These are phyloP conservation scores for Aspergillus egyptiacus DNA, from an alignment of 495 filamentous ascomycete genomes.

Conservation along the genomic window DNA sequence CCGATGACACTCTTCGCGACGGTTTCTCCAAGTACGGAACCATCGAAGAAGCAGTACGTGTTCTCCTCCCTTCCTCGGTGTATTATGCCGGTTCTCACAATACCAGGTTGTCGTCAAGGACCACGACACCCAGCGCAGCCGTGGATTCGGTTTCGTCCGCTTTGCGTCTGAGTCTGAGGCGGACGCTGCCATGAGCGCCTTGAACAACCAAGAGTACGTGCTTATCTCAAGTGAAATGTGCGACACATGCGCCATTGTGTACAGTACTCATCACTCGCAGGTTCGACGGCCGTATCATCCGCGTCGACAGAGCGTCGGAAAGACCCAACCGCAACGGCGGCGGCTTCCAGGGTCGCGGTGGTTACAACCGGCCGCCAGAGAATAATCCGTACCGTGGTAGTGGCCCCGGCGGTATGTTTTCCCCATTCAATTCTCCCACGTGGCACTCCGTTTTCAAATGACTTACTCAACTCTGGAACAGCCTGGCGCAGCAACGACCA, in stretches of 20 bases:
- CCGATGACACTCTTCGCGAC: conserved; percentile 69
- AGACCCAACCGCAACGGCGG: conserved; percentile 43
- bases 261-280: conserved; percentile 37
- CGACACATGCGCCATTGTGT: neutral
- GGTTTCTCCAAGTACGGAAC: conserved; percentile 87
- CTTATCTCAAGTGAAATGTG: neutral
- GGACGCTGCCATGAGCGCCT: conserved; percentile 66
- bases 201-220: conserved; percentile 92
- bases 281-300: conserved; percentile 93
- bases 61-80: neutral
- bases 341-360: conserved; percentile 44
- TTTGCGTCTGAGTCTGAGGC: conserved; percentile 80
- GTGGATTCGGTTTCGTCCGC: conserved; percentile 95
- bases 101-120: conserved; percentile 92
- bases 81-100: neutral
- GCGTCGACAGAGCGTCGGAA: conserved; percentile 94
- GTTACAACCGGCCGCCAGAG: conserved; percentile 36
- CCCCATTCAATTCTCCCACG: conserved; percentile 5
- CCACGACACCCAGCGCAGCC: conserved; percentile 89
- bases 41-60: conserved; percentile 80
- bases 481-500: conserved; percentile 28
- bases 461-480: neutral
- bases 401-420: conserved; percentile 31
- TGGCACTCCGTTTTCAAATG: neutral
- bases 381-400: conserved; percentile 19